Base-by-base conservation (phyloP, 495 filamentous ascomycete genomes). In the Hypoxylon lienhwacheense region DNA sequence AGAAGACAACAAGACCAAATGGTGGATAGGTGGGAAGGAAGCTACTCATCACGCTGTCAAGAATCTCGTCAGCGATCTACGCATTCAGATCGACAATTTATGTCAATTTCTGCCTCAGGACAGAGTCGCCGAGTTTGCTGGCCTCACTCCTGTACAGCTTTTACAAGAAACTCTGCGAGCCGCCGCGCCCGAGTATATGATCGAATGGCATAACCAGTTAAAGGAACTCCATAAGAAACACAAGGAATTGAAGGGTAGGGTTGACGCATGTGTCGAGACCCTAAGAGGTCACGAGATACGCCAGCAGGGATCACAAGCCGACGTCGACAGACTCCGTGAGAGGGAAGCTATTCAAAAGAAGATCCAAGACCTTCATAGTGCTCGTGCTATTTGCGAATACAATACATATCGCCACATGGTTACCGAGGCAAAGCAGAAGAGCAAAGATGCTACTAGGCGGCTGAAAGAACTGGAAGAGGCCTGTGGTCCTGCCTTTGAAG, bases 41-140 rank as follows among this genome's bases (percentile, higher is more conserved):
- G 70, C 73, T 3, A 77, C 77, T 1, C 76, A 79, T 32, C 81
- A 82, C 36, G 70, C 77, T 20, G 77, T 97, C 1, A 68, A 85
- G 35, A 73, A 76, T 24, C 73, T 96, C 25, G 84, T 82, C 12
- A 81, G 73, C 40, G 78, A 73, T 0, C 85, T 95, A 47, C 79
- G 83, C 16, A 97, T 97, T 26, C 95, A 97, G 70, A 86, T 97
- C 64, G 93, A 97, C 70, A 99, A 99, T 60, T 77, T 97, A 2
- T 99, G 93, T 67, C 93, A 97, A 70, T 99, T 99, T 61, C 77
- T 99, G 26, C 93, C 93, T 1, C 93, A 99, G 67, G 93, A 99
- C 66, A 88, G 90, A 62, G 95, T 99, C 4, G 89, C 89, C 17
- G 91, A 96, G 55, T 99, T 99, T 65, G 89, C 93, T 7, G 87